These are phyloP conservation scores for Dalbergia cultrata DNA, from an alignment of 306 rosid genomes.

Conservation along the genomic window DNA sequence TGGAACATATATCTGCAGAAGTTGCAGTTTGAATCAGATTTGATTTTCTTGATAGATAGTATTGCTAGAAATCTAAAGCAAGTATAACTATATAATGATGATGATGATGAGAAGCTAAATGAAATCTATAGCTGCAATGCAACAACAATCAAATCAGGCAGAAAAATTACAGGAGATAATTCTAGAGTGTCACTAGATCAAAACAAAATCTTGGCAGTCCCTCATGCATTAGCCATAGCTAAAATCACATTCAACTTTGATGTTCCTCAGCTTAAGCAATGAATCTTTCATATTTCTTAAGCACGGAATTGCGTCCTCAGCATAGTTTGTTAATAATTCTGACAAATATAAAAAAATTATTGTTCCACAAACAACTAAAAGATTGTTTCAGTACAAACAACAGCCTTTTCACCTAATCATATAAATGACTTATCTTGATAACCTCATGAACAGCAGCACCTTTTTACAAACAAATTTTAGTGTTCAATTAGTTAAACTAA, in stretches of 20 bases:
- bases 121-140: constrained; percentile 28
- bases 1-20: constrained; percentile 71
- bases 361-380: constrained; percentile 8
- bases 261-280: neutral
- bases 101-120: constrained; percentile 13
- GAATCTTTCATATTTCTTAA: constrained; percentile 15
- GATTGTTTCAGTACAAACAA: neutral
- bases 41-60: constrained; percentile 24
- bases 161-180: neutral
- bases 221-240: neutral
- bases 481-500: constrained; percentile 4
- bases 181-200: constrained; percentile 10
- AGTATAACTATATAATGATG: constrained; percentile 14
- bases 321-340: neutral
- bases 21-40: constrained; percentile 37
- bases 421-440: constrained; percentile 1
- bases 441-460: neutral
- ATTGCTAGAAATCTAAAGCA: constrained; percentile 38
- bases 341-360: constrained; percentile 13
- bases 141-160: constrained; percentile 21
- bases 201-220: neutral
- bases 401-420: constrained; percentile 9
- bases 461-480: constrained; percentile 18
- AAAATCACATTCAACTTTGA: neutral
- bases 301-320: neutral